Evolutionary conservation across 2,329 filamentous ascomycete species (phyloP), one percentile per base, ranked within the genome.

Genomic region (Cadophora sp.): DNA sequence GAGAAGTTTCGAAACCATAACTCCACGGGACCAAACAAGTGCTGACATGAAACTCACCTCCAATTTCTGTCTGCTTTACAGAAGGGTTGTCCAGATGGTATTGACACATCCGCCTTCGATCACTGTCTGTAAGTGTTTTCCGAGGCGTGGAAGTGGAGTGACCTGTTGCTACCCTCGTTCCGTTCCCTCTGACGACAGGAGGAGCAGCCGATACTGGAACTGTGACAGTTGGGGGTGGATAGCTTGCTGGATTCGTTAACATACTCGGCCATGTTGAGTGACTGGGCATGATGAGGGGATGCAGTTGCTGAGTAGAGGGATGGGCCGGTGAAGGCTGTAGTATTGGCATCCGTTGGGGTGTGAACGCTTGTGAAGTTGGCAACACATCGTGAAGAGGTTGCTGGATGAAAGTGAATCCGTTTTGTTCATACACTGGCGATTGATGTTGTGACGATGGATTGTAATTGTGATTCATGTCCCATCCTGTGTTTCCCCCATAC

Each of bases 31-130:
- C 55, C 20, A 4, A 24, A 4, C 13, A 58, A 24, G 14, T 24
- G 1, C 43, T 62, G 39, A 58, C 78, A 20, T 11, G 7, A 5
- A 22, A 36, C 87, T 79, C 83, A 92, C 90, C 87, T 80, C 96
- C 96, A 80, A 99, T 99, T 76, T 98, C 95, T 20, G 94, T 96
- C 81, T 99, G 96, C 81, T 97, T 97, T 55, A 93, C 90, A 59
- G 88, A 90, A 24, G 95, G 96, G 77, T 98, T 90, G 70, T 97
- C 91, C 77, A 96, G 91, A 74, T 95, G 92, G 79, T 95, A 97
- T 76, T 93, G 87, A 79, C 96, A 99, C 94, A 99, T 99, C 53
- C 89, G 87, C 72, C 94, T 87, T 71, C 96, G 91, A 78, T 98
- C 94, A 66, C 93, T 90, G 76, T 97, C 93, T 8, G 94, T 97